These are phyloP conservation scores for Xylaria curta DNA, from an alignment of 495 filamentous ascomycete species.

Conservation along the genomic window DNA sequence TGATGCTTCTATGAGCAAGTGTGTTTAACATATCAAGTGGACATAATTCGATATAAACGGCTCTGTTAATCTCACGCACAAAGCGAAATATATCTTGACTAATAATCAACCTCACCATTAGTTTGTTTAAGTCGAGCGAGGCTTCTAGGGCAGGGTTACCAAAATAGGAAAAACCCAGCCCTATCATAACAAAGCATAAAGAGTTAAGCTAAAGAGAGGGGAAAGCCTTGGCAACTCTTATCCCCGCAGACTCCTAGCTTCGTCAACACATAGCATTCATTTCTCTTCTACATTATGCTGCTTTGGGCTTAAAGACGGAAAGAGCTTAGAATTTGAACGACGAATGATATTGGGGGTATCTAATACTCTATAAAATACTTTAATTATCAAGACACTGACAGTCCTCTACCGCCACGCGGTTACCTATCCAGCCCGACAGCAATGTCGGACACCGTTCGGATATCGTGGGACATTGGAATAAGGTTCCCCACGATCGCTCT, in stretches of 20 bases:
- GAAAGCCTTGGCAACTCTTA: neutral
- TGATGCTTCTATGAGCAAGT: too few relatives aligned
- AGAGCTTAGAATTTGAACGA: neutral
- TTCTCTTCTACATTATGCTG: neutral
- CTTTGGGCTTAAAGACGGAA: neutral
- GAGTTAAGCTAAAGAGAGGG: neutral
- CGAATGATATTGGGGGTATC: slow-evolving; percentile 19
- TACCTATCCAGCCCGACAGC: slow-evolving; percentile 26
- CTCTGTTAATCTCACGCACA: too few relatives aligned
- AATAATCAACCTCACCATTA: too few relatives aligned
- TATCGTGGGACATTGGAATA: slow-evolving; percentile 30
- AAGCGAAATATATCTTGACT: too few relatives aligned
- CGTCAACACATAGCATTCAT: neutral
- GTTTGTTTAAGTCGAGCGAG: neutral
- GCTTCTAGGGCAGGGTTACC: neutral
- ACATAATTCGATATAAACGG: too few relatives aligned
- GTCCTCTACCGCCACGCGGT: slow-evolving; percentile 21
- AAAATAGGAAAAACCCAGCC: neutral
- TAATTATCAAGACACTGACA: slow-evolving; percentile 26
- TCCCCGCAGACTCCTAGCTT: neutral
- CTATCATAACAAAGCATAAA: neutral
- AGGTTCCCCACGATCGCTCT: slow-evolving; percentile 25
- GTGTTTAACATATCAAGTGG: too few relatives aligned
- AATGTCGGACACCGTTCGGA: slow-evolving; percentile 29
- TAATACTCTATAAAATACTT: slow-evolving; percentile 2